phyloP scores from a whole-genome alignment of 805 yeast species.

The Saccharomycopsis synnaedendra region DNA sequence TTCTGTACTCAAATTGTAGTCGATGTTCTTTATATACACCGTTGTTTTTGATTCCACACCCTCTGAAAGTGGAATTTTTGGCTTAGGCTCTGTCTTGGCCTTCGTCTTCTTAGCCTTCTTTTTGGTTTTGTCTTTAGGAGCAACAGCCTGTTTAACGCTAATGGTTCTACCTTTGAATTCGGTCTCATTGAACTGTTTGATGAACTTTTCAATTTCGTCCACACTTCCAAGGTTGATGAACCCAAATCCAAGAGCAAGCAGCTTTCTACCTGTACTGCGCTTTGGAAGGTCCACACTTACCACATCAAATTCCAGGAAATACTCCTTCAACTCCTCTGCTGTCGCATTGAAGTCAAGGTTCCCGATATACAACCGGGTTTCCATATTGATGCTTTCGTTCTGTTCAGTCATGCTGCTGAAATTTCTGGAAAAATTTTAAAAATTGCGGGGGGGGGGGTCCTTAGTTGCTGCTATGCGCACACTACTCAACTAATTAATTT shows the following conservation, averaged over 20 bases:
- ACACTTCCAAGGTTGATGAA: constrained; percentile 41
- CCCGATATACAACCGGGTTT: constrained; percentile 50
- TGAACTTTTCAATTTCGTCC: constrained; percentile 32
- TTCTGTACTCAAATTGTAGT: constrained; percentile 35
- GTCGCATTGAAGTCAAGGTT: constrained; percentile 52
- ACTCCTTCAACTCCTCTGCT: constrained; percentile 41
- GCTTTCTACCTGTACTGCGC: constrained; percentile 17
- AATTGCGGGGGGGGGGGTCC: too few species aligned
- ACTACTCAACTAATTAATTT: too few species aligned
- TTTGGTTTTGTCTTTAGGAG: constrained; percentile 20
- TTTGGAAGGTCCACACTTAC: constrained; percentile 43
- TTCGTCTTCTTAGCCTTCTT: constrained; percentile 12
- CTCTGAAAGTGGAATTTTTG: constrained; percentile 26
- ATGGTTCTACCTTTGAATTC: constrained; percentile 37
- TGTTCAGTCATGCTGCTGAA: not conserved
- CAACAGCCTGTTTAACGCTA: constrained; percentile 41
- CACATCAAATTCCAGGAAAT: constrained; percentile 37
- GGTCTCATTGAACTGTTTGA: constrained; percentile 30
- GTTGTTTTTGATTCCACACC: constrained; percentile 49
- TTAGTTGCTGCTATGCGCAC: too few species aligned
- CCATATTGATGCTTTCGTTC: constrained; percentile 8
- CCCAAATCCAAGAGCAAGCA: constrained; percentile 42
- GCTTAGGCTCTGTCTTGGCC: constrained; percentile 13
- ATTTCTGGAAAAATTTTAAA: too few species aligned
- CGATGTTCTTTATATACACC: constrained; percentile 50